phyloP scores from a whole-genome alignment of 2,329 filamentous ascomycete species.

The Verticillium dahliae region DNA sequence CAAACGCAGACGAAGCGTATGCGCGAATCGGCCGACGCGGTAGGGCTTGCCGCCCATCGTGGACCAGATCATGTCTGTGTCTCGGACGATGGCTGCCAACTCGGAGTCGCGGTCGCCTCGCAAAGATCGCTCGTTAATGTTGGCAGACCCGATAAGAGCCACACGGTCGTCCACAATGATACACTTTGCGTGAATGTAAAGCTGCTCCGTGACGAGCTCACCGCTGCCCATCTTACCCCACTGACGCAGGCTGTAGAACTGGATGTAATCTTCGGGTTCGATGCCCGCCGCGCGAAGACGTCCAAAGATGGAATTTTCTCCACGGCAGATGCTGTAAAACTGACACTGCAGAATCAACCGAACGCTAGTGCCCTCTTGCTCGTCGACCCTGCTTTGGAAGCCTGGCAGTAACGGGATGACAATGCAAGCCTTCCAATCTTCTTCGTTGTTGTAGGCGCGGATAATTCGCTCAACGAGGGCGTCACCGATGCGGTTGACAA shows the following conservation, averaged over 20 bases:
- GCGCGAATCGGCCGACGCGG: slow-evolving; percentile 84
- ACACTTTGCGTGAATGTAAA: slow-evolving; percentile 96
- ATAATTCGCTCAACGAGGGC: slow-evolving; percentile 89
- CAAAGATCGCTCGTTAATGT: slow-evolving; percentile 98
- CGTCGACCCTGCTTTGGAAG: slow-evolving; percentile 93
- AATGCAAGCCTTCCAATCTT: slow-evolving; percentile 86
- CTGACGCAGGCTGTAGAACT: slow-evolving; percentile 85
- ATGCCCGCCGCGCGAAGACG: slow-evolving; percentile 73
- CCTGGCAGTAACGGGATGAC: slow-evolving; percentile 96
- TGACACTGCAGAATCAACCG: slow-evolving; percentile 96
- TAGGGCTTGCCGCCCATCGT: slow-evolving; percentile 88
- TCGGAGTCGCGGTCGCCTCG: slow-evolving; percentile 88
- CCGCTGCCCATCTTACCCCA: slow-evolving; percentile 90
- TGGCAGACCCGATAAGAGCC: slow-evolving; percentile 91
- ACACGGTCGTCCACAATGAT: slow-evolving; percentile 94
- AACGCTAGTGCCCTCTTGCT: slow-evolving; percentile 89
- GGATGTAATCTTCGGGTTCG: slow-evolving; percentile 90
- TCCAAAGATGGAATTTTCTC: slow-evolving; percentile 86
- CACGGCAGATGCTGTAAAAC: slow-evolving; percentile 91
- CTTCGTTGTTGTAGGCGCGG: slow-evolving; percentile 72
- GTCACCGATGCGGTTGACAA: slow-evolving; percentile 90
- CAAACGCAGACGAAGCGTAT: slow-evolving; percentile 83
- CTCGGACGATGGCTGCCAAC: slow-evolving; percentile 80
- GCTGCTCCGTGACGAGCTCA: slow-evolving; percentile 83
- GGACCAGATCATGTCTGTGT: slow-evolving; percentile 88